Evolutionary conservation across 441 rosid species (phyloP), one percentile per base, ranked within the genome.

Genomic region (Populus hybrid): DNA sequence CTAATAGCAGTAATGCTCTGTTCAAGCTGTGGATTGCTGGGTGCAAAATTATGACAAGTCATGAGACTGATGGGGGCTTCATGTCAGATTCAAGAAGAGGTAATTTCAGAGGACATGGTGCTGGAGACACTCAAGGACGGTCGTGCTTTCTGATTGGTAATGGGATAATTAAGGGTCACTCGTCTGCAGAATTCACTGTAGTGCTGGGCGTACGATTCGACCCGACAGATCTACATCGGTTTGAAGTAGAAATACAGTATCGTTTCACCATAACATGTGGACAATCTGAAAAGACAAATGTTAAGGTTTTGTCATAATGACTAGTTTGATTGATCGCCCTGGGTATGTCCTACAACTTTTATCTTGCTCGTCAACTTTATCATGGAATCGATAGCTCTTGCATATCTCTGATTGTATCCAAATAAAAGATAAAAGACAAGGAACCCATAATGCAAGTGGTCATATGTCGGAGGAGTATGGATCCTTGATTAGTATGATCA

Each of bases 281-380:
- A 92, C 97, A 87, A 84, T 82, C 86, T 89, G 95, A 89, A 92
- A 90, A 90, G 98, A 95, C 99, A 93, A 92, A 90, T 84, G 86
- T 95, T 90, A 93, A 93, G 99, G 97, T 91, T 90, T 83, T 87
- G 95, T 92, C 93, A 92, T 90, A 73, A 87, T 88, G 90, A 77
- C 90, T 75, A 65, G 74, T 75, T 88, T 87, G 93, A 89, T 90
- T 80, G 86, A 69, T 83, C 85, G 75, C 78, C 78, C 66, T 71
- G 74, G 68, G 75, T 68, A 70, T 88, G 90, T 77, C 92, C 93
- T 84, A 89, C 92, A 82, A 23, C 65, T 75, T 86, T 84, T 82
- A 72, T 82, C 77, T 77, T 70, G 84, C 83, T 36, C 70, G 79
- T 75, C 81, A 80, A 81, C 85, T 86, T 86, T 83, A 77, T 82